Conservation (phyloP, 371 early-diverging fungal genomes). For the Syncephalastrum sp. region DNA sequence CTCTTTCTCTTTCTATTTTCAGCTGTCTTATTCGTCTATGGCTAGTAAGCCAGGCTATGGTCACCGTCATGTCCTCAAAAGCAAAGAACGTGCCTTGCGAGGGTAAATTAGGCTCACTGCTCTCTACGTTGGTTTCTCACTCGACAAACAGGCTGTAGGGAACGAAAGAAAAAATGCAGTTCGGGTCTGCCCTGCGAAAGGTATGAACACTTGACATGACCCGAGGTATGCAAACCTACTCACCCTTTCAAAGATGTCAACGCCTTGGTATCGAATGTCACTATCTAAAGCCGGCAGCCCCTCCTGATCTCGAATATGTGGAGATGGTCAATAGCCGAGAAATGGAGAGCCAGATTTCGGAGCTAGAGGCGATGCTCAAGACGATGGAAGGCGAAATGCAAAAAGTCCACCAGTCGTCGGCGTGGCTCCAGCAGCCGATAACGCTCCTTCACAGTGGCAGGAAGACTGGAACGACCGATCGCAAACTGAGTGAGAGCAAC, state of each 20-base stretch:
- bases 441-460: too few relatives aligned
- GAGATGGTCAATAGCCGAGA: conserved; percentile 10
- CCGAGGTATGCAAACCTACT: background rate
- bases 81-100: conserved; percentile 40
- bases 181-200: conserved; percentile 43
- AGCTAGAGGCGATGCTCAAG: conserved; percentile 10
- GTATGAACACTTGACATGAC: conserved; percentile 12
- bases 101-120: conserved; percentile 15
- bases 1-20: too few relatives aligned
- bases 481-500: too few relatives aligned
- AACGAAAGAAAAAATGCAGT: conserved; percentile 46
- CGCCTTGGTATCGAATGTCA: conserved; percentile 15
- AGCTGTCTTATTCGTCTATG: too few relatives aligned
- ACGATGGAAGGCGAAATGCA: conserved; percentile 13
- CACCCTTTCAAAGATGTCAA: conserved; percentile 10
- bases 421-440: too few relatives aligned
- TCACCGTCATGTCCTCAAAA: conserved; percentile 16
- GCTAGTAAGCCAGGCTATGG: too few relatives aligned
- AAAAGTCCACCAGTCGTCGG: conserved; percentile 5
- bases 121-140: background rate
- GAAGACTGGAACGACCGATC: too few relatives aligned
- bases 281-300: conserved; percentile 13
- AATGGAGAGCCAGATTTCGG: conserved; percentile 7
- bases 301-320: conserved; percentile 11
- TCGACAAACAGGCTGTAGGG: conserved; percentile 35